phyloP scores from a whole-genome alignment of 139 green algal species.

The Picochlorum sp. region DNA sequence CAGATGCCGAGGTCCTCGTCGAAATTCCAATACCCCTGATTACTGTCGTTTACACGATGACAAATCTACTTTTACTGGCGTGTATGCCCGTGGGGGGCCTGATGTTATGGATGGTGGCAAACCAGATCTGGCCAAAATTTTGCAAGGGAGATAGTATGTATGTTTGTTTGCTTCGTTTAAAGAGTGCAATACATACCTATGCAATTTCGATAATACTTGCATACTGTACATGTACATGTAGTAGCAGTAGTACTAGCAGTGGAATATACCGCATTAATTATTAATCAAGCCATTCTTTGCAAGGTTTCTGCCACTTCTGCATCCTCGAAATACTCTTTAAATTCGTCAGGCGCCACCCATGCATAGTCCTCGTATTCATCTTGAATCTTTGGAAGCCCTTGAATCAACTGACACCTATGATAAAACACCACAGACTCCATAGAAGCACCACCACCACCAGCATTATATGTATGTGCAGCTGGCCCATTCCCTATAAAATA shows the following conservation, averaged over 20 bases:
- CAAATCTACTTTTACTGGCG: neutral
- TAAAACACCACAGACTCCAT: conserved; percentile 15
- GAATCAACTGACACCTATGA: conserved; percentile 24
- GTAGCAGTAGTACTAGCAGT: too few relatives aligned
- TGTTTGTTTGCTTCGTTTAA: too few relatives aligned
- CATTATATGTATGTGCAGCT: conserved; percentile 6
- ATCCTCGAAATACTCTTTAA: conserved; percentile 21
- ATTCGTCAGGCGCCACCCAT: conserved; percentile 35
- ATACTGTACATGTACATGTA: too few relatives aligned
- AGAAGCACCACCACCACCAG: too few relatives aligned
- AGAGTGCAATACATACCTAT: too few relatives aligned
- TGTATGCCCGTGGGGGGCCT: neutral
- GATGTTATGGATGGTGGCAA: neutral
- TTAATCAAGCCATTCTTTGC: neutral
- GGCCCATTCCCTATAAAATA: conserved; percentile 43
- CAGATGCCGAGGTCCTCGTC: neutral
- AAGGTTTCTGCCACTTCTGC: neutral
- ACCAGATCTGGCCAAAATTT: neutral
- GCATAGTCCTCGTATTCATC: conserved; percentile 12
- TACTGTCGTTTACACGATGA: neutral
- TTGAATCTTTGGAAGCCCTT: conserved; percentile 10
- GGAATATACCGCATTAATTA: neutral
- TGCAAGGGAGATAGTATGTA: neutral
- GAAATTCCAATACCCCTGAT: neutral
- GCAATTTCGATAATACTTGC: too few relatives aligned